Conservation (phyloP, 352 stramenopile species). For the Sclerospora graminicola region DNA sequence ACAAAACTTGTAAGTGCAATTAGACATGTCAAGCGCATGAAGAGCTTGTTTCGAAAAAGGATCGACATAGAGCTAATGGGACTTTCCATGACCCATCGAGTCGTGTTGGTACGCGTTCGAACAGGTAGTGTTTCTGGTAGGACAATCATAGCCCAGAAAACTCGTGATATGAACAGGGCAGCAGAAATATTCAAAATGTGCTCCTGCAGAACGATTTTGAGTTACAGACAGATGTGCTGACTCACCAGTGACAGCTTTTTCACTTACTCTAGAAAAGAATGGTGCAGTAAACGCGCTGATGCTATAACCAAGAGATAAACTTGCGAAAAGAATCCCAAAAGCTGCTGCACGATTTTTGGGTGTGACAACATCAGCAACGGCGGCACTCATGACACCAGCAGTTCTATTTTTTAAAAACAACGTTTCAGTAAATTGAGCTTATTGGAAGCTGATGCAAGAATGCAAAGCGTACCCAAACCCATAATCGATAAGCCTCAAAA, state of each 20-base stretch:
- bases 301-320: conserved; percentile 48
- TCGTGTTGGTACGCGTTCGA: conserved; percentile 17
- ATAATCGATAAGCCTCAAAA: conserved; percentile 47
- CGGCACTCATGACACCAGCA: conserved; percentile 45
- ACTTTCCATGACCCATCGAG: conserved; percentile 30
- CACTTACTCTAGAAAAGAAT: conserved; percentile 43
- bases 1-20: conserved; percentile 66
- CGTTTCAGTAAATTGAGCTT: neutral
- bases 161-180: conserved; percentile 34
- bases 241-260: neutral
- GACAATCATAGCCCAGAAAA: conserved; percentile 43
- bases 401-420: conserved; percentile 27
- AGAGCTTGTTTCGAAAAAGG: conserved; percentile 51
- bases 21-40: conserved; percentile 47
- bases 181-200: conserved; percentile 38
- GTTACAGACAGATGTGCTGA: neutral
- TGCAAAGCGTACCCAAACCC: conserved; percentile 37
- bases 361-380: conserved; percentile 50
- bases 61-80: conserved; percentile 55
- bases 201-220: conserved; percentile 16
- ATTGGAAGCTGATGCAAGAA: neutral
- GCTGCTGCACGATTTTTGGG: conserved; percentile 40
- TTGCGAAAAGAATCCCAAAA: conserved; percentile 56
- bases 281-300: conserved; percentile 41
- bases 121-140: conserved; percentile 46